phyloP scores from a whole-genome alignment of 2,329 filamentous ascomycete genomes.

The Amphichorda felina region DNA sequence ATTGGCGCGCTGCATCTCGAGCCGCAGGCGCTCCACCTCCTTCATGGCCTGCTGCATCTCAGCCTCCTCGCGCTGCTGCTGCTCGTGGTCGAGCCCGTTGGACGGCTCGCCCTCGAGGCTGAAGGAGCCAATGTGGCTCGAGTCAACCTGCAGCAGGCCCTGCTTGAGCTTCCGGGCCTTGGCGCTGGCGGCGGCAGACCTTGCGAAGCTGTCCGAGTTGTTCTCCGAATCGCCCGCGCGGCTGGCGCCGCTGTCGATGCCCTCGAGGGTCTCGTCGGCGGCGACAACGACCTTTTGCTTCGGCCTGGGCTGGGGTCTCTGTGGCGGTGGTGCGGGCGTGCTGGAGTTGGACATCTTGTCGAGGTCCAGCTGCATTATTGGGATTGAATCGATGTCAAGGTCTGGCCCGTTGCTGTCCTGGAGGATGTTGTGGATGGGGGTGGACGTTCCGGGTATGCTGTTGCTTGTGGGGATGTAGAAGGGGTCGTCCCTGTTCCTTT shows the following conservation, averaged over 20 bases:
- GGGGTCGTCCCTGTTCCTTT: slow-evolving; percentile 83
- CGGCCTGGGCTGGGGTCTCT: slow-evolving; percentile 25
- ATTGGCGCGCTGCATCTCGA: slow-evolving; percentile 81
- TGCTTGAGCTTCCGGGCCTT: slow-evolving; percentile 42
- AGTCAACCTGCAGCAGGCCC: slow-evolving; percentile 71
- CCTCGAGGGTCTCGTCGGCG: slow-evolving; percentile 59
- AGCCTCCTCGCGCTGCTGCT: slow-evolving; percentile 62
- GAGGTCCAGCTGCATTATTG: slow-evolving; percentile 85
- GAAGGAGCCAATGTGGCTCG: slow-evolving; percentile 64
- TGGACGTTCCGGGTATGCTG: slow-evolving; percentile 50
- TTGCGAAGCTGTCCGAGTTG: slow-evolving; percentile 33
- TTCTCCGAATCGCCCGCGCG: slow-evolving; percentile 41
- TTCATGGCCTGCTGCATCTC: slow-evolving; percentile 84
- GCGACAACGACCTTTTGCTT: slow-evolving; percentile 56
- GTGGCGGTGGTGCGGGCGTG: slow-evolving; percentile 12
- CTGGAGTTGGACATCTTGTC: slow-evolving; percentile 32
- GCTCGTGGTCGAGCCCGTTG: slow-evolving; percentile 44
- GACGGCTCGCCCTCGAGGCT: slow-evolving; percentile 44
- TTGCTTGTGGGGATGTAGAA: slow-evolving; percentile 66
- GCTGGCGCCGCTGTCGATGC: slow-evolving; percentile 32
- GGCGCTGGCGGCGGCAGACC: slow-evolving; percentile 17
- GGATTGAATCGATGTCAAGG: slow-evolving; percentile 87
- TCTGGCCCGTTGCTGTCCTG: slow-evolving; percentile 62
- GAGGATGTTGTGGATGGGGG: slow-evolving; percentile 68
- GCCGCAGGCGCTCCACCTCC: slow-evolving; percentile 72